Evolutionary conservation across 208 protist genomes (phyloP).

Genomic region (Crithidia expoeki): DNA sequence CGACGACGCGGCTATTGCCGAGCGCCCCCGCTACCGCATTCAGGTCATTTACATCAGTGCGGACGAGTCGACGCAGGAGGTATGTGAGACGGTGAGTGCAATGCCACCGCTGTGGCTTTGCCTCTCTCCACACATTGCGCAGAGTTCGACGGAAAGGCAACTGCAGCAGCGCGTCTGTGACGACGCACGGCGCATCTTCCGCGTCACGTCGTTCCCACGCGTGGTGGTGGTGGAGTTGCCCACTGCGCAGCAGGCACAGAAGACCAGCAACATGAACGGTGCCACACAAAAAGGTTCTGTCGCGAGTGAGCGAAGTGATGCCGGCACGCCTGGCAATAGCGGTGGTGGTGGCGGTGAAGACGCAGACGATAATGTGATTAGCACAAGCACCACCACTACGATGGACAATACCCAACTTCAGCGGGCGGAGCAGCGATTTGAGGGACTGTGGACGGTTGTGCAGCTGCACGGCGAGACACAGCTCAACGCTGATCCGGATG

Average conservation of each 20-base stretch:
- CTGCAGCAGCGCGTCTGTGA: slow-evolving; percentile 22
- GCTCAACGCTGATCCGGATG: slow-evolving; percentile 38
- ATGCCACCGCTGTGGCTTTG: slow-evolving; percentile 67
- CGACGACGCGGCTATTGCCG: neutral
- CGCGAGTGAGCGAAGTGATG: neutral
- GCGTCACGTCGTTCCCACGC: slow-evolving; percentile 64
- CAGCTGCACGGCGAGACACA: slow-evolving; percentile 41
- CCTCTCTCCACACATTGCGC: slow-evolving; percentile 26
- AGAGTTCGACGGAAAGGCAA: slow-evolving; percentile 13
- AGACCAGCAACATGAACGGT: slow-evolving; percentile 4
- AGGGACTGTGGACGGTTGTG: slow-evolving; percentile 40
- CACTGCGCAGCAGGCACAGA: neutral
- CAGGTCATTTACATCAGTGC: slow-evolving; percentile 71
- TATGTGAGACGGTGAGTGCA: slow-evolving; percentile 29
- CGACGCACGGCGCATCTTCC: slow-evolving; percentile 26
- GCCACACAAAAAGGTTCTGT: neutral
- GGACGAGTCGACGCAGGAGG: slow-evolving; percentile 43
- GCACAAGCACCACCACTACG: slow-evolving; percentile 6
- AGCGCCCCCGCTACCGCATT: slow-evolving; percentile 20
- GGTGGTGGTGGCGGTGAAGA: slow-evolving; percentile 11
- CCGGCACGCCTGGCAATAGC: neutral
- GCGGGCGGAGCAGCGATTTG: slow-evolving; percentile 3
- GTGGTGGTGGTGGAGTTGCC: slow-evolving; percentile 51
- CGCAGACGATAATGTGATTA: slow-evolving; percentile 18
- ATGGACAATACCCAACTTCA: slow-evolving; percentile 7